Base-by-base conservation (phyloP, 2,329 filamentous ascomycete species). In the Botryosphaeria dothidea region DNA sequence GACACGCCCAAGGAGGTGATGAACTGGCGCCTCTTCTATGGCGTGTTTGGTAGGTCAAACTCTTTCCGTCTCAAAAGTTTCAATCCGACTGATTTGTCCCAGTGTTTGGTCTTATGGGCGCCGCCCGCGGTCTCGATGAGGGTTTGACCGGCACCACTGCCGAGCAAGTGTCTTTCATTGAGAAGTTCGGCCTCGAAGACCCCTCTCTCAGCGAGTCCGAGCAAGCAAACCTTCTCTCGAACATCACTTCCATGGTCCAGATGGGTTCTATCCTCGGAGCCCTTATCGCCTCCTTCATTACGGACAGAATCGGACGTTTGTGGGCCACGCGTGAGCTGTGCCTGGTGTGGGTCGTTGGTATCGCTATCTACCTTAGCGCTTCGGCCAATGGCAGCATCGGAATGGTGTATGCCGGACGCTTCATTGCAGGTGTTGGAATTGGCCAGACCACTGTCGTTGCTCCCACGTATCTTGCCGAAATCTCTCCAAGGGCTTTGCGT, bases 161-260 rank as follows among this genome's bases (percentile, higher is more conserved):
- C 2, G 71, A 74, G 46, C 71, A 77, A 11, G 54, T 67, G 1
- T 76, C 77, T 2, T 79, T 79, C 67, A 70, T 68, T 43, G 69
- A 69, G 41, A 75, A 75, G 63, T 79, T 77, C 52, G 76, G 76
- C n/a, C 72, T 79, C 6, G 68, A 75, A 11, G 74, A 77, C 57
- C 64, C 67, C 0, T 57, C 41, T 23, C 74, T 74, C 61, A 73
- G 69, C 38, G 56, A 70, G 41, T 70, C 75, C 46, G 73, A 75
- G 3, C 66, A 69, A 11, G 77, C 76, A 3, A 73, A 79, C 38
- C 70, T 75, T 3, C 68, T 78, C 23, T 80, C 85, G 69, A 93
- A 93, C 75, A 90, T 93, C 64, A 90, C 90, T 1, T 86, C 89
- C 54, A 93, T 93, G 91, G 91, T 93, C 0, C 91, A 93, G 77